Evolutionary conservation across 257 asterid genomes (phyloP), one percentile per base, ranked within the genome.

Genomic region (Paraleonurus japonicus): DNA sequence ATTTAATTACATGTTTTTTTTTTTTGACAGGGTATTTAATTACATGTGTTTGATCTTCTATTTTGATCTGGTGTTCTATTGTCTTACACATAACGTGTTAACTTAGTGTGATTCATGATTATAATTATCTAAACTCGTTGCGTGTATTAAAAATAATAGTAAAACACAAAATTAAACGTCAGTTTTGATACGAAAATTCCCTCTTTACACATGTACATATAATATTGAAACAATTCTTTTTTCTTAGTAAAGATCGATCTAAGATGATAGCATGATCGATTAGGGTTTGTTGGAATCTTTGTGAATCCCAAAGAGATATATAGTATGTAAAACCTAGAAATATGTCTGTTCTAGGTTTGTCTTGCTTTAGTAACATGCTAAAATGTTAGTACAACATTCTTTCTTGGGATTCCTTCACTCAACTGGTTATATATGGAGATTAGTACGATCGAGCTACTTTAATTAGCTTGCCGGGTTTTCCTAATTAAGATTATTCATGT

Each of bases 361-460:
- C 86, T 86, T 65, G 78, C 94, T 87, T 84, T 85, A 83, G 87
- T 82, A 85, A 81, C 92, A 87, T 88, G 92, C 88, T 89, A 84
- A 87, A 78, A 74, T 60, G 54, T 77, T 16, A 17, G 57, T 19
- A 53, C 60, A 53, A 20, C 64, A 75, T 79, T 83, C 85, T 83
- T 77, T 87, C 85, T 85, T 81, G 93, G 90, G 90, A 85, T 82
- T 86, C 92, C 70, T 84, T 78, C 80, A 76, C 58, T 85, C 78
- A 71, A 67, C 75, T 69, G 62, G 23, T 17, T 62, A 10, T n/a
- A n/a, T n/a, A n/a, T 62, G 22, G 63, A 78, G 74, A 75, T 75
- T 17, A 62, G 48, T 6, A 33, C 22, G 51, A 35, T 26, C 68
- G 70, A 61, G 61, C 70, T 67, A 43, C 78, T 53, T 53, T 53